Percentiles rank a stretch among this genome's conserved stretches.
Conservation (phyloP, 2,329 filamentous ascomycete species). For the Penicillium olsonii region DNA sequence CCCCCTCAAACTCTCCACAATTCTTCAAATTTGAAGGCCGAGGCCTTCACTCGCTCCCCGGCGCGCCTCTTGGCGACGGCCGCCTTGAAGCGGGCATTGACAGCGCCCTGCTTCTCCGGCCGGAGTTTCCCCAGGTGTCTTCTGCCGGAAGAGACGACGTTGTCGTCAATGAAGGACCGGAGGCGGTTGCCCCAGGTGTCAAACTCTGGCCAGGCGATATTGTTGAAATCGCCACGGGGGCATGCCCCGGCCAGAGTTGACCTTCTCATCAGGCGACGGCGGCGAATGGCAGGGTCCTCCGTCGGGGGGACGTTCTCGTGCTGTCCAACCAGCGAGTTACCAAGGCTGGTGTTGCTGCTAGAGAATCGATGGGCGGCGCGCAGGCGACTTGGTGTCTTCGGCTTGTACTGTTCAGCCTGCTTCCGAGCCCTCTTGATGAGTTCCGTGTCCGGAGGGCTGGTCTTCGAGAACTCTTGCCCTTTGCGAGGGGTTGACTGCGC, state of each 20-base stretch:
- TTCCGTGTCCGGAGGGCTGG: slow-evolving; percentile 17
- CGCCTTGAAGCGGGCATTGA: background rate
- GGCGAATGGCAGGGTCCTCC: background rate
- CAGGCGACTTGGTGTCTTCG: slow-evolving; percentile 45
- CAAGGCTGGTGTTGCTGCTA: background rate
- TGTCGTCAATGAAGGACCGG: background rate
- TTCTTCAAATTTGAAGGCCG: too few species aligned
- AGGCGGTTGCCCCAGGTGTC: background rate
- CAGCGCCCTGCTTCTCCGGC: background rate
- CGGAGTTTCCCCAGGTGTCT: background rate
- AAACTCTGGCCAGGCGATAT: background rate
- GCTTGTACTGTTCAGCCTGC: slow-evolving; percentile 45
- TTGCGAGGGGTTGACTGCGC: background rate
- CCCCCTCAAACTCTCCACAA: too few species aligned
- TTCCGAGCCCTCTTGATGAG: slow-evolving; percentile 37
- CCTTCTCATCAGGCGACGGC: slow-evolving; percentile 2
- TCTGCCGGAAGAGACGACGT: background rate
- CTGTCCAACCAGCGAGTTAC: background rate
- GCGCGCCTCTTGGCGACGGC: background rate
- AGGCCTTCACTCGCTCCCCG: too few species aligned
- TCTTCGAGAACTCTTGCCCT: too few species aligned
- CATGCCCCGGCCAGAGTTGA: background rate
- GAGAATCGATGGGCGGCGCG: slow-evolving; percentile 30
- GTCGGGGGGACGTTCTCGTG: background rate
- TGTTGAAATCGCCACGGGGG: background rate